Percentiles rank a stretch among this genome's conserved stretches.
These are phyloP conservation scores for Quercus phellos DNA, from an alignment of 331 rosid species.

Conservation along the genomic window DNA sequence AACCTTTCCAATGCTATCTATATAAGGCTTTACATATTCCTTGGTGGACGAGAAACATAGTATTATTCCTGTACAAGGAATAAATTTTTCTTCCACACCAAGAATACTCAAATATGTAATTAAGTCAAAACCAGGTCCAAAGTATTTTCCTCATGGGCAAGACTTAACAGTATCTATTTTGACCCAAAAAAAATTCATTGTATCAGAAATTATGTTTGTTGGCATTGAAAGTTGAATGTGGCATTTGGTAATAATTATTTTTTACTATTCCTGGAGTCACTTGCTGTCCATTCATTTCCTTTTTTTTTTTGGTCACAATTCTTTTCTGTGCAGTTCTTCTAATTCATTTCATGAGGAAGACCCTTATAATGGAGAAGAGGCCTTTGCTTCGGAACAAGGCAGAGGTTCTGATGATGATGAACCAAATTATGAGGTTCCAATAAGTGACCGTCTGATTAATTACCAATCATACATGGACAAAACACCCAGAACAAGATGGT, in stretches of 20 bases:
- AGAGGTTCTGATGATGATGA: conserved; percentile 49
- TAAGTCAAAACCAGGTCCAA: too few relatives aligned
- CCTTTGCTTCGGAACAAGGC: conserved; percentile 44
- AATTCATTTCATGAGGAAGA: conserved; percentile 28
- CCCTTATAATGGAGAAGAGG: conserved; percentile 37
- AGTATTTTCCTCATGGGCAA: too few relatives aligned
- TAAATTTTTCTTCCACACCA: too few relatives aligned
- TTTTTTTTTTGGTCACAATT: conserved; percentile 22
- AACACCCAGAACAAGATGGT: conserved; percentile 68
- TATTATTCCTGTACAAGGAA: too few relatives aligned
- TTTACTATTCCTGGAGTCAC: neutral
- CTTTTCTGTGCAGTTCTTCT: conserved; percentile 43
- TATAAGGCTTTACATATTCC: too few relatives aligned
- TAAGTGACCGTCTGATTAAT: conserved; percentile 39
- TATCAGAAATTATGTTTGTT: neutral
- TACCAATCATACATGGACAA: conserved; percentile 75
- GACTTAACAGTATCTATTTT: too few relatives aligned
- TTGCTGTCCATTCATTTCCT: conserved; percentile 2
- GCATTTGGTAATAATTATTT: neutral
- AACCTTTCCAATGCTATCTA: too few relatives aligned
- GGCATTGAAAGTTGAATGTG: neutral
- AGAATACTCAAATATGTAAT: too few relatives aligned
- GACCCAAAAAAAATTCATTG: too few relatives aligned
- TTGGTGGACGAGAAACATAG: too few relatives aligned
- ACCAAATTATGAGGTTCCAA: conserved; percentile 23